These are phyloP conservation scores for Tillandsia leiboldiana DNA, from an alignment of 176 grass and related monocot species.

Conservation along the genomic window DNA sequence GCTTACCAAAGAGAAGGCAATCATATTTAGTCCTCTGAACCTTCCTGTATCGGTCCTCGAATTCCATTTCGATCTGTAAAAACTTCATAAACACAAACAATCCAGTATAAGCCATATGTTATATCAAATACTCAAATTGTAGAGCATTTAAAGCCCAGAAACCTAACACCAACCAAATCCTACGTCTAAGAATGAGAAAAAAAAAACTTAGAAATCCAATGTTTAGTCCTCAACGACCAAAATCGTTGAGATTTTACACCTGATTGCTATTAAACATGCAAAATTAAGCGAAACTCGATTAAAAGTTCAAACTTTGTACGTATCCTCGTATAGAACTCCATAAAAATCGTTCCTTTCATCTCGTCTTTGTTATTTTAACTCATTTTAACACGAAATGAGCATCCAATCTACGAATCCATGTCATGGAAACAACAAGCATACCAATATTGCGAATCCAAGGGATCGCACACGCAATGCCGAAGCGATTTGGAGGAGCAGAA, in stretches of 20 bases:
- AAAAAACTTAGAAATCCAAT: background rate
- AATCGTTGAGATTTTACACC: slow-evolving; percentile 2
- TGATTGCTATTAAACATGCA: background rate
- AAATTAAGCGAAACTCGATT: background rate
- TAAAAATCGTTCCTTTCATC: background rate
- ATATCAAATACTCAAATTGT: slow-evolving; percentile 7
- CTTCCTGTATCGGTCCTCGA: slow-evolving; percentile 57
- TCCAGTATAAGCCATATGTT: slow-evolving; percentile 10
- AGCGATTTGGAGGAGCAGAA: background rate
- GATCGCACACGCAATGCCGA: slow-evolving; percentile 2
- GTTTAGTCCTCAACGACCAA: background rate
- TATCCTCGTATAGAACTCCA: too few species aligned
- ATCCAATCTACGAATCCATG: background rate
- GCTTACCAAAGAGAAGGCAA: slow-evolving; percentile 86
- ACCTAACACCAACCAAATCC: background rate
- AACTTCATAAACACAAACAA: slow-evolving; percentile 23
- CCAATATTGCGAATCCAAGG: background rate
- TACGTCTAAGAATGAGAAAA: too few species aligned
- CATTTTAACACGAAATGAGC: background rate
- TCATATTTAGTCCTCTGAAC: slow-evolving; percentile 59
- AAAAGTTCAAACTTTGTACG: background rate
- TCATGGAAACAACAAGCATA: background rate
- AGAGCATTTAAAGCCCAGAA: background rate
- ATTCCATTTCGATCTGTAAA: slow-evolving; percentile 44
- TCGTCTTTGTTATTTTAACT: background rate